Evolutionary conservation across 345 rosid species (phyloP).

Genomic region (Odontarrhena argentea): DNA sequence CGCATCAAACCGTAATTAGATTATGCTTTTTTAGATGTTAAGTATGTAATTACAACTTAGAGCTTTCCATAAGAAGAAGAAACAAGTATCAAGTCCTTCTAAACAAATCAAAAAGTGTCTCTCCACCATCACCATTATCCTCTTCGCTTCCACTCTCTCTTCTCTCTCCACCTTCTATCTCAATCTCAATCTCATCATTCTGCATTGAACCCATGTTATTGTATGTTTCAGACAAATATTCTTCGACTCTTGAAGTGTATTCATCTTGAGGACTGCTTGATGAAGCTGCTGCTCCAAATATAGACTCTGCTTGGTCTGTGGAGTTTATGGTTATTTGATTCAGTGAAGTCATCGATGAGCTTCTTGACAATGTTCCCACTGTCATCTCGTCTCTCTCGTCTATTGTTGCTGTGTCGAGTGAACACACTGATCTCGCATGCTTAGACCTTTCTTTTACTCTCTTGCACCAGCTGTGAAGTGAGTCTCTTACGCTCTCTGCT

Average conservation of each 20-base stretch:
- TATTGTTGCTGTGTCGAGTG: slow-evolving; percentile 63
- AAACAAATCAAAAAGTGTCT: slow-evolving; percentile 66
- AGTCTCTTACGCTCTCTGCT: slow-evolving; percentile 82
- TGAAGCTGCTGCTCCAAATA: slow-evolving; percentile 46
- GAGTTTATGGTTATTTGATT: slow-evolving; percentile 64
- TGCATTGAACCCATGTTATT: slow-evolving; percentile 43
- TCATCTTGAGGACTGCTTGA: slow-evolving; percentile 40
- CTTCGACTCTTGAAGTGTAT: slow-evolving; percentile 56
- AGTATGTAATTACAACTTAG: slow-evolving; percentile 27
- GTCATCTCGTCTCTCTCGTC: slow-evolving; percentile 85
- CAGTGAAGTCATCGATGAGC: slow-evolving; percentile 66
- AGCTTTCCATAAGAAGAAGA: slow-evolving; percentile 16
- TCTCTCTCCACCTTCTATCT: slow-evolving; percentile 48
- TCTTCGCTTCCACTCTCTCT: slow-evolving; percentile 35
- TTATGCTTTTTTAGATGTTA: neutral
- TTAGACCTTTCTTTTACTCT: slow-evolving; percentile 74
- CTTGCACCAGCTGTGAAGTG: slow-evolving; percentile 95
- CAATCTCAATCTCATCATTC: slow-evolving; percentile 41
- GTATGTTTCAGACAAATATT: slow-evolving; percentile 57
- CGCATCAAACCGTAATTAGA: neutral
- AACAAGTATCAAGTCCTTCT: slow-evolving; percentile 42
- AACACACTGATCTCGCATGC: slow-evolving; percentile 74
- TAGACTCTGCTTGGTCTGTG: slow-evolving; percentile 54
- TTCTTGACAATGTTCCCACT: slow-evolving; percentile 69
- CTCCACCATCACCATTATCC: slow-evolving; percentile 41